These are phyloP conservation scores for Nepenthes gracilis DNA, from an alignment of 148 eudicot species.

Conservation along the genomic window DNA sequence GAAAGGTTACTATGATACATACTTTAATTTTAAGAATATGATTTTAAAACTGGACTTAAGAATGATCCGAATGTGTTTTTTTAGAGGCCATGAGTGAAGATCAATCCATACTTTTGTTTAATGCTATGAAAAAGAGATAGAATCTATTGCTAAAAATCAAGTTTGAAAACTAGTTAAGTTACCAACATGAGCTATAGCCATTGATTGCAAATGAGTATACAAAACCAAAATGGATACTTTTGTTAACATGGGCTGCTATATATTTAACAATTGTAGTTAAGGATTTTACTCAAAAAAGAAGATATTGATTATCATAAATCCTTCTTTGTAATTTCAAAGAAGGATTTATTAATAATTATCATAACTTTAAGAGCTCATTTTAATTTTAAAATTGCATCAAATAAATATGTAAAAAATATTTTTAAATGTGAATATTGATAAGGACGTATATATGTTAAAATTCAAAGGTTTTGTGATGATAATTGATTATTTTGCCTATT, in stretches of 20 bases:
- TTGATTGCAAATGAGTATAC: not conserved
- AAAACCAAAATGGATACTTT: not conserved
- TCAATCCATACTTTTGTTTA: not conserved
- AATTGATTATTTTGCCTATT: not conserved
- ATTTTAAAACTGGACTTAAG: not conserved
- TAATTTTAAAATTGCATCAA: no score
- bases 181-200: not conserved
- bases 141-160: not conserved
- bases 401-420: no score
- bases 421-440: not conserved
- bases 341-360: not conserved
- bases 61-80: not conserved
- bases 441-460: not conserved
- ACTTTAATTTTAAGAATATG: not conserved
- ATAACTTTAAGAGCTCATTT: not conserved
- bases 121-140: not conserved
- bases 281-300: not conserved
- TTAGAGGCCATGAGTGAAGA: not conserved
- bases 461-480: not conserved
- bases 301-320: not conserved
- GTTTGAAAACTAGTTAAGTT: not conserved
- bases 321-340: not conserved
- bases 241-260: not conserved
- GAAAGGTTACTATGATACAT: not conserved
- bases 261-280: not conserved